Evolutionary conservation across 2,329 filamentous ascomycete species (phyloP), one percentile per base, ranked within the genome.

Genomic region (Dothidotthia symphoricarpi): DNA sequence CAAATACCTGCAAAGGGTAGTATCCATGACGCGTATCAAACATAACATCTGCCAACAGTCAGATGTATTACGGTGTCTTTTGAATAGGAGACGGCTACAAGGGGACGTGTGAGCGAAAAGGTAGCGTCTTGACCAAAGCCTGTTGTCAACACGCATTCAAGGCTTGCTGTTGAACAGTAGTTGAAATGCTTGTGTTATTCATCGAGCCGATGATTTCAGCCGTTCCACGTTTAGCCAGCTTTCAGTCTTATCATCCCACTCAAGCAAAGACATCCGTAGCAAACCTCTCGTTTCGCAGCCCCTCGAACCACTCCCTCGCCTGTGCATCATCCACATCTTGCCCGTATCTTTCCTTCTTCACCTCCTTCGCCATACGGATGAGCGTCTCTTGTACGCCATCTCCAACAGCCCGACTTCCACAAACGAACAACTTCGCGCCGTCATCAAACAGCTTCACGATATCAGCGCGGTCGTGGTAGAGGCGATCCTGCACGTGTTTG

Each of bases 341-440:
- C 3, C 68, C 69, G 6, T 60, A 45, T 36, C 62, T 61, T 25
- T 68, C 57, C 39, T 69, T 63, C 16, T 69, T 63, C 16, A 54
- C 50, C 46, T 75, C 71, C 39, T 61, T 59, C 31, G 68, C 67
- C 29, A 75, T 73, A 46, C 59, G 67, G 39, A 71, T 67, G 31
- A 68, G 63, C 3, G 55, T 61, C 25, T 64, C 57, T 47, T 68
- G 66, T 1, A 75, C 70, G 4, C 67, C 70, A 29, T 72, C 66
- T 0, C 73, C 74, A 0, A 77, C 67, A 13, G 57, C 63, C 12
- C 59, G 41, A 31, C 77, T 79, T 3, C 84, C 84, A 57, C 84
- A 88, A 2, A 86, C 75, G 52, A 78, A 87, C 0, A 84, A 65
- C 53, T 76, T 76, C 0, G 81, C 76, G 0, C 73, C 75, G 4